Evolutionary conservation across 225 moss, liverwort and hornwort genomes (phyloP).

Genomic region (Polytrichum commune): DNA sequence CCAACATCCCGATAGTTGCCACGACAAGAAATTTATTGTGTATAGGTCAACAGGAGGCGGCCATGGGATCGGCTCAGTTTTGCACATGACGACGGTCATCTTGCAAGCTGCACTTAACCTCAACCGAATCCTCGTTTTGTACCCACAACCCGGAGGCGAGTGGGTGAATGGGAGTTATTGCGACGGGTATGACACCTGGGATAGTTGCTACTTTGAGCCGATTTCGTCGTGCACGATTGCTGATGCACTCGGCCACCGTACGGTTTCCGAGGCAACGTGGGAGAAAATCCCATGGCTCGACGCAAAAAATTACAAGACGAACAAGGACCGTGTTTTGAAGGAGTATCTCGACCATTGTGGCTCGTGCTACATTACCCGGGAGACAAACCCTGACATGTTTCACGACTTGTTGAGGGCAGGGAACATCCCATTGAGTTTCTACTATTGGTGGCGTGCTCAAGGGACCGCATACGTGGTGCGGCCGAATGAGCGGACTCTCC

Average conservation of each 20-base stretch:
- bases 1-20: slow-evolving; percentile 32
- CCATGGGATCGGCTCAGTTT: slow-evolving; percentile 29
- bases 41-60: slow-evolving; percentile 25
- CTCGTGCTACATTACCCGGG: slow-evolving; percentile 17
- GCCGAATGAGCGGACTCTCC: slow-evolving; percentile 26
- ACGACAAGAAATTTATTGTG: slow-evolving; percentile 15
- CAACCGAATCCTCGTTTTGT: slow-evolving; percentile 26
- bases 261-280: slow-evolving; percentile 1
- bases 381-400: slow-evolving; percentile 38
- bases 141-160: slow-evolving; percentile 21
- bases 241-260: slow-evolving; percentile 8
- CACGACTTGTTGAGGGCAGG: slow-evolving; percentile 29
- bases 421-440: slow-evolving; percentile 7
- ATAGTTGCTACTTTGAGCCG: slow-evolving; percentile 39
- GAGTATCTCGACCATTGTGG: slow-evolving; percentile 12
- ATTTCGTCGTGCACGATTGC: slow-evolving; percentile 28
- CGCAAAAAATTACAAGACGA: neutral
- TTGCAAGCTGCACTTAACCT: slow-evolving; percentile 36
- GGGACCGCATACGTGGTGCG: slow-evolving; percentile 43
- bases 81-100: slow-evolving; percentile 26
- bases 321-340: slow-evolving; percentile 2
- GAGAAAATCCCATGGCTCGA: slow-evolving; percentile 11
- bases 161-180: slow-evolving; percentile 31
- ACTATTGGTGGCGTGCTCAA: slow-evolving; percentile 50
- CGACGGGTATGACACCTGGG: slow-evolving; percentile 13